phyloP scores from a whole-genome alignment of 352 stramenopile genomes.

The Paralagenidium karlingii region DNA sequence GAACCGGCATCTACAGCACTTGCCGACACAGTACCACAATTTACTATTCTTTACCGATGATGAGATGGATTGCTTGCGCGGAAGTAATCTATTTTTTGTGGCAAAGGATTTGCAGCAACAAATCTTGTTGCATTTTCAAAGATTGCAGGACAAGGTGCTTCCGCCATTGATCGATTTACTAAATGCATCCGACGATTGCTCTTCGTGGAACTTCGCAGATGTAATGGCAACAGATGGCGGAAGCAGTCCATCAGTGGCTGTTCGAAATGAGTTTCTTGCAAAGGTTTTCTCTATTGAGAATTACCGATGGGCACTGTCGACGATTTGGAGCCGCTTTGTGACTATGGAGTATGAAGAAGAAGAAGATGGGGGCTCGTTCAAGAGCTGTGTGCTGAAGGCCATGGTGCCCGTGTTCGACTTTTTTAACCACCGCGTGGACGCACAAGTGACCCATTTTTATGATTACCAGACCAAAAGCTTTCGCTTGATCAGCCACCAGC shows the following conservation, averaged over 20 bases:
- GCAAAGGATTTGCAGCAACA: constrained; percentile 50
- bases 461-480: constrained; percentile 33
- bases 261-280: constrained; percentile 4
- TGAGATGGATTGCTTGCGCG: constrained; percentile 23
- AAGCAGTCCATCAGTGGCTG: constrained; percentile 2
- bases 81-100: constrained; percentile 54
- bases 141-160: constrained; percentile 22
- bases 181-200: background rate
- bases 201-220: background rate
- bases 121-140: constrained; percentile 30
- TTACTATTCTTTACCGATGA: constrained; percentile 40
- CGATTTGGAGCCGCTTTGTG: constrained; percentile 79
- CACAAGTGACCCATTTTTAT: constrained; percentile 60
- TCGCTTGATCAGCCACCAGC: constrained; percentile 59
- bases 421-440: constrained; percentile 70
- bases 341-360: constrained; percentile 27
- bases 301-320: constrained; percentile 78
- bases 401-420: constrained; percentile 83
- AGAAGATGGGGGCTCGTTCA: constrained; percentile 3
- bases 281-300: constrained; percentile 40
- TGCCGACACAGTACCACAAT: constrained; percentile 55
- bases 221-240: constrained; percentile 8
- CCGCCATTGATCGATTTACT: constrained; percentile 36
- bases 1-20: constrained; percentile 42
- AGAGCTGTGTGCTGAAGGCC: constrained; percentile 26